Percentiles rank a stretch among this genome's conserved stretches.
These are phyloP conservation scores for Suillus alpinus DNA, from an alignment of 768 basidiomycete genomes.

Conservation along the genomic window DNA sequence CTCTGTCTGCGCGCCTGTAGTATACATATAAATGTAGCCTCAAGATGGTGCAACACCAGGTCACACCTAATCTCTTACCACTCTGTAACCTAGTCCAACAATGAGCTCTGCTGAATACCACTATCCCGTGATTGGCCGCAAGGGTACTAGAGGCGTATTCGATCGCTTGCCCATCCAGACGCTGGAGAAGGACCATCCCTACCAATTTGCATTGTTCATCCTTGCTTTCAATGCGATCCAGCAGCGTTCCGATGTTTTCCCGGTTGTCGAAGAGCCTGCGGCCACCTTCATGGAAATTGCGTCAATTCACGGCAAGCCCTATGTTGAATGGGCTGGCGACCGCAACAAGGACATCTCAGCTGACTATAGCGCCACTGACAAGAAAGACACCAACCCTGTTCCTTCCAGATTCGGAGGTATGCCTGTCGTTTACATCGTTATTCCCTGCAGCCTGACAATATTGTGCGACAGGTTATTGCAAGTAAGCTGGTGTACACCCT, in stretches of 20 bases:
- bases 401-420: conserved; percentile 28
- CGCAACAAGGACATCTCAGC: conserved; percentile 13
- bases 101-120: conserved; percentile 5
- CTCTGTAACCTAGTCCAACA: neutral
- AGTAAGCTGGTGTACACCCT: conserved; percentile 13
- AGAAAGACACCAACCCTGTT: conserved; percentile 23
- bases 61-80: too few species aligned
- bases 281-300: conserved; percentile 23
- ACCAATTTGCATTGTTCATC: conserved; percentile 27
- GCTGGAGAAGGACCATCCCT: conserved; percentile 14
- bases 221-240: conserved; percentile 18
- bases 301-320: conserved; percentile 24
- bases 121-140: conserved; percentile 21
- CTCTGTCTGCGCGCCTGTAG: neutral
- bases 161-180: conserved; percentile 24
- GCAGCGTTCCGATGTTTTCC: conserved; percentile 1
- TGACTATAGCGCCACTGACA: conserved; percentile 19
- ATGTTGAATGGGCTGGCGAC: conserved; percentile 23
- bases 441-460: neutral
- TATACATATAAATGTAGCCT: neutral
- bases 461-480: conserved; percentile 22
- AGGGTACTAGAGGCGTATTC: conserved; percentile 11
- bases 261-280: conserved; percentile 3
- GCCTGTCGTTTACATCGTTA: neutral
- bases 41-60: neutral